Conservation (phyloP, 768 basidiomycete species). For the Pisolithus microcarpus region DNA sequence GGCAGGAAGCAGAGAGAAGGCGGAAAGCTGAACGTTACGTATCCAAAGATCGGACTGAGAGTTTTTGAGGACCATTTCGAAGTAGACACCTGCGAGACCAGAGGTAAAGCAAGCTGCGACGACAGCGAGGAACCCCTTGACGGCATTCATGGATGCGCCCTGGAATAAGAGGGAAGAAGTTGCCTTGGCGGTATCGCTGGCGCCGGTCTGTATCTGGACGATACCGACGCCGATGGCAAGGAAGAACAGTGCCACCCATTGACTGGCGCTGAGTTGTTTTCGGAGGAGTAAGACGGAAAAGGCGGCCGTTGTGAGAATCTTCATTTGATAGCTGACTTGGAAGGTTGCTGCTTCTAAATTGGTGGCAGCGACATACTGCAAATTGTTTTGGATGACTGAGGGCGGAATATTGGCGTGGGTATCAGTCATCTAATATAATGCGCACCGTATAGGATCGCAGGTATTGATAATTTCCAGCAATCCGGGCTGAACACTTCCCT, state of each 20-base stretch:
- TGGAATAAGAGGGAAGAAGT: constrained; percentile 26
- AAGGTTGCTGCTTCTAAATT: constrained; percentile 95
- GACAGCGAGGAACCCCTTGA: constrained; percentile 87
- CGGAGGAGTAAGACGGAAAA: constrained; percentile 81
- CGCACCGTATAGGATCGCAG: constrained; percentile 85
- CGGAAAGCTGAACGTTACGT: constrained; percentile 90
- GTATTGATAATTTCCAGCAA: constrained; percentile 97
- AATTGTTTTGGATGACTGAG: constrained; percentile 84
- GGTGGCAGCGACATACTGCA: constrained; percentile 90
- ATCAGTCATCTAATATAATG: neutral
- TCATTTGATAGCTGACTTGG: constrained; percentile 97
- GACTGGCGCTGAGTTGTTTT: constrained; percentile 60
- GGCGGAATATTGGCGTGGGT: neutral
- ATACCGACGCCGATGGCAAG: constrained; percentile 86
- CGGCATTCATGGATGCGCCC: constrained; percentile 62
- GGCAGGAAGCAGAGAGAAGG: constrained; percentile 90
- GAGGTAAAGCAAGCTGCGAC: constrained; percentile 89
- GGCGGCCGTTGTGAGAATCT: constrained; percentile 88
- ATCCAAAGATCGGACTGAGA: constrained; percentile 90
- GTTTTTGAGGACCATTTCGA: constrained; percentile 94
- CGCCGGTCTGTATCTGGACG: constrained; percentile 69
- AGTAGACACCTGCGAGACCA: constrained; percentile 94
- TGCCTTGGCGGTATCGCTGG: constrained; percentile 16
- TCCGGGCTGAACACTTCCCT: constrained; percentile 79
- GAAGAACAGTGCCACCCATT: constrained; percentile 82